phyloP scores from a whole-genome alignment of 352 stramenopile genomes.

The Pythium dissotocum region DNA sequence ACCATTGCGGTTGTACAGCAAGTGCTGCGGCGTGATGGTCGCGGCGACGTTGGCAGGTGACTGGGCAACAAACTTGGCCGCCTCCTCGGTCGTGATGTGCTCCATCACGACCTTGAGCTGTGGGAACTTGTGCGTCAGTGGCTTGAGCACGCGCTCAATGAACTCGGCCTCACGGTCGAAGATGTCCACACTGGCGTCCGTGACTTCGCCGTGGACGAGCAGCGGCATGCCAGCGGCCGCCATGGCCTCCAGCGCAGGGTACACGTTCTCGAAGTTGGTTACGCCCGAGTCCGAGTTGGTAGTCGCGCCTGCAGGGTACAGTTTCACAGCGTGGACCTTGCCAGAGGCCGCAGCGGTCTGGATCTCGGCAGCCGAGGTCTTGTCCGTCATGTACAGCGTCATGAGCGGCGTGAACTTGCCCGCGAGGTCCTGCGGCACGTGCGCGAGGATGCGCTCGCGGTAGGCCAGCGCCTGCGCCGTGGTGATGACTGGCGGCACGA shows the following conservation, averaged over 20 bases:
- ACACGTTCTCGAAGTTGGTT: constrained; percentile 95
- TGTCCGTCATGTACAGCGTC: constrained; percentile 98
- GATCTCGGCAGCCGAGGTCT: constrained; percentile 97
- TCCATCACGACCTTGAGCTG: constrained; percentile 99
- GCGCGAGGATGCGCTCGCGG: constrained; percentile 92
- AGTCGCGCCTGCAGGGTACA: constrained; percentile 98
- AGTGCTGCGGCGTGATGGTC: constrained; percentile 99
- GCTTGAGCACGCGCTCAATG: constrained; percentile 95
- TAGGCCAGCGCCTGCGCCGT: constrained; percentile 95
- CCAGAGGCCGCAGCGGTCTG: constrained; percentile 83
- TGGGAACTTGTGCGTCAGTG: constrained; percentile 92
- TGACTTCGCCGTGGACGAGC: constrained; percentile 97
- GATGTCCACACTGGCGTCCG: constrained; percentile 93
- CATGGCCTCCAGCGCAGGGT: constrained; percentile 82
- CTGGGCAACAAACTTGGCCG: constrained; percentile 93
- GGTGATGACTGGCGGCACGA: constrained; percentile 96
- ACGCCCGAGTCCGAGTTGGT: constrained; percentile 99
- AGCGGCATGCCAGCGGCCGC: constrained; percentile 90
- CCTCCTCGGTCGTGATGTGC: constrained; percentile 98
- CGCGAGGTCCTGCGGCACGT: constrained; percentile 63
- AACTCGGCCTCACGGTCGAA: constrained; percentile 98
- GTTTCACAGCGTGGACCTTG: constrained; percentile 95
- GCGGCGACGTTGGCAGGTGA: constrained; percentile 92
- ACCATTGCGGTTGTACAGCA: constrained; percentile 99
- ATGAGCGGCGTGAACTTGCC: constrained; percentile 94